Evolutionary conservation across 164 flowering plant species (phyloP).

Genomic region (Kalanchoe fedtschenkoi): DNA sequence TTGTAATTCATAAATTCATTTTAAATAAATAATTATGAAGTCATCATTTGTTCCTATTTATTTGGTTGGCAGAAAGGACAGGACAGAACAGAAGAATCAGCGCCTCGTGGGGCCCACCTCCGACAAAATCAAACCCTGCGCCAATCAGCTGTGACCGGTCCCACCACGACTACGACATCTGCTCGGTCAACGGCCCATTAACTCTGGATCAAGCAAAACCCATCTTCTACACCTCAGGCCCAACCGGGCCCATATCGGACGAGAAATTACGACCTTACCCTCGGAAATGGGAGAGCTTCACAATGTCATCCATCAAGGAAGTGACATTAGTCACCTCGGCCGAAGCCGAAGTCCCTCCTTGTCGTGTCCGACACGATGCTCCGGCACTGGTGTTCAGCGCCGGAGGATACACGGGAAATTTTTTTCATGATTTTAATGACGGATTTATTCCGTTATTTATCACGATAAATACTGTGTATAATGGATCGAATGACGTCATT

Average conservation of each 20-base stretch:
- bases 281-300: slow-evolving; percentile 31
- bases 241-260: not conserved
- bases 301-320: slow-evolving; percentile 31
- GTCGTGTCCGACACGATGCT: slow-evolving; percentile 19
- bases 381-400: slow-evolving; percentile 29
- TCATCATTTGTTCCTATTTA: not conserved
- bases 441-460: slow-evolving; percentile 32
- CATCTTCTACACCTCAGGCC: slow-evolving; percentile 16
- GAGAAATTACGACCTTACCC: slow-evolving; percentile 41
- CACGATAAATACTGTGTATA: slow-evolving; percentile 22
- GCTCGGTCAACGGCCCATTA: slow-evolving; percentile 32
- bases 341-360: slow-evolving; percentile 11
- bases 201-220: slow-evolving; percentile 22
- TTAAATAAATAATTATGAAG: not conserved
- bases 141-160: slow-evolving; percentile 26
- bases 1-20: too few relatives aligned
- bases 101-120: not conserved
- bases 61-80: not conserved
- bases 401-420: slow-evolving; percentile 28
- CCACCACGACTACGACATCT: slow-evolving; percentile 29
- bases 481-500: slow-evolving; percentile 12
- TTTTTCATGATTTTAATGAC: slow-evolving; percentile 28
- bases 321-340: slow-evolving; percentile 17
- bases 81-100: not conserved
- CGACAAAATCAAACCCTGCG: not conserved